Percentiles rank a stretch among this genome's conserved stretches.
Evolutionary conservation across 768 basidiomycete species (phyloP).

Genomic region (Auricularia auricula-judae): DNA sequence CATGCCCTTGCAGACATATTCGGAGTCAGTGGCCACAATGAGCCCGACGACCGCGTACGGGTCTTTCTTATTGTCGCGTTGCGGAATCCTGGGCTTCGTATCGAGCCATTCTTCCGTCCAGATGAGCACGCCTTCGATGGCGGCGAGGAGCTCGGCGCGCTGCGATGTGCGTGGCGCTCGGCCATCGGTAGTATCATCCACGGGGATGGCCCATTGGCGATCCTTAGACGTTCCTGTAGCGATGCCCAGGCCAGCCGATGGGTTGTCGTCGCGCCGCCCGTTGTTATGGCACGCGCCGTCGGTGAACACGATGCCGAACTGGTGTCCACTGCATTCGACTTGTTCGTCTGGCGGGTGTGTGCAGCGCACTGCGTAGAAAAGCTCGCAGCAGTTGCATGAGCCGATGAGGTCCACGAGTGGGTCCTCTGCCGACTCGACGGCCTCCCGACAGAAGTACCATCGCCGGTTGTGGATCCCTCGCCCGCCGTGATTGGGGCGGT

Average conservation of each 20-base stretch:
- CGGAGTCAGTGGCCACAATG: slow-evolving; percentile 23
- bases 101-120: not conserved
- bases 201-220: not conserved
- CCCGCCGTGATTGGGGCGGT: too few species aligned
- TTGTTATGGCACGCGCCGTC: slow-evolving; percentile 25
- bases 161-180: not conserved
- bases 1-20: slow-evolving; percentile 25
- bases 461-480: not conserved
- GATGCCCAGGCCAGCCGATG: slow-evolving; percentile 19
- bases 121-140: not conserved
- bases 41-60: not conserved
- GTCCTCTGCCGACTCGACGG: not conserved
- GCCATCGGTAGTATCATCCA: not conserved
- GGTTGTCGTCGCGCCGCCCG: slow-evolving; percentile 13
- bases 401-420: not conserved
- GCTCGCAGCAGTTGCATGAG: not conserved
- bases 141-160: not conserved
- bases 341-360: not conserved
- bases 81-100: not conserved
- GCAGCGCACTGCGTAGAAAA: not conserved
- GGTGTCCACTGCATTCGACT: slow-evolving; percentile 11
- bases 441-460: not conserved
- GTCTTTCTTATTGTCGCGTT: not conserved
- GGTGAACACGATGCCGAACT: slow-evolving; percentile 21
- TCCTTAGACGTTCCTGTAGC: slow-evolving; percentile 3